Percentiles rank a stretch among this genome's conserved stretches.
Evolutionary conservation across 2,329 filamentous ascomycete genomes (phyloP).

Genomic region (Ophiostoma ips): DNA sequence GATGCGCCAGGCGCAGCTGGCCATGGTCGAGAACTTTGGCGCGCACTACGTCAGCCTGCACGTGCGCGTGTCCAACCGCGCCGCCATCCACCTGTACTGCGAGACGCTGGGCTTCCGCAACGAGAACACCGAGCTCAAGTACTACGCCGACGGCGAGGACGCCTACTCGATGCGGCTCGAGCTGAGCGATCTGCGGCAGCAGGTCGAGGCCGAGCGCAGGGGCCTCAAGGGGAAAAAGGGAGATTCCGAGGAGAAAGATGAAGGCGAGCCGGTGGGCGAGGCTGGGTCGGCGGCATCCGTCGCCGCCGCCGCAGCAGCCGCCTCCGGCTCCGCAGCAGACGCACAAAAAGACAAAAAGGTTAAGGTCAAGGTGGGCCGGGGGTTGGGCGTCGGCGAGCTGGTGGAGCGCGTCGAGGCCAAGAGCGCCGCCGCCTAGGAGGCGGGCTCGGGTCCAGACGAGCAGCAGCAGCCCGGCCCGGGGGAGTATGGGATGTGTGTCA

Average conservation of each 20-base stretch:
- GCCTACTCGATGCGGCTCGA: constrained; percentile 90
- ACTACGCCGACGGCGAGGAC: constrained; percentile 97
- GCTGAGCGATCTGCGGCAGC: constrained; percentile 45
- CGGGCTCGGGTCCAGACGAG: no score
- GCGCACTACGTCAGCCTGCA: constrained; percentile 91
- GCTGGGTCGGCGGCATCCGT: constrained; percentile 35
- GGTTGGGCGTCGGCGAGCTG: constrained; percentile 63
- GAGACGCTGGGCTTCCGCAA: constrained; percentile 82
- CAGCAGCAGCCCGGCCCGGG: no score
- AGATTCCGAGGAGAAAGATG: constrained; percentile 31
- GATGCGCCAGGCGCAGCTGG: constrained; percentile 90
- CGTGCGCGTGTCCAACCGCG: constrained; percentile 85
- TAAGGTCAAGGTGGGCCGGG: constrained; percentile 74
- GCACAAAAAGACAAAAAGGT: constrained; percentile 46
- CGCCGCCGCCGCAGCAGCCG: constrained; percentile 12
- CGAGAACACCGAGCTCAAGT: constrained; percentile 74
- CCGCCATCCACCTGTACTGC: constrained; percentile 82
- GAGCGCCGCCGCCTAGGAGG: neutral
- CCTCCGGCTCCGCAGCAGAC: constrained; percentile 13
- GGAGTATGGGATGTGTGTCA: no score
- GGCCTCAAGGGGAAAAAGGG: neutral
- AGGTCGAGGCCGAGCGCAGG: constrained; percentile 21
- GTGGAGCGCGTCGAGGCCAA: constrained; percentile 57
- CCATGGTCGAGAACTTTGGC: constrained; percentile 90
- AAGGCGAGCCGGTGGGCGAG: constrained; percentile 58